These are phyloP conservation scores for Globisporangium carolinianum DNA, from an alignment of 352 stramenopile species.

Conservation along the genomic window DNA sequence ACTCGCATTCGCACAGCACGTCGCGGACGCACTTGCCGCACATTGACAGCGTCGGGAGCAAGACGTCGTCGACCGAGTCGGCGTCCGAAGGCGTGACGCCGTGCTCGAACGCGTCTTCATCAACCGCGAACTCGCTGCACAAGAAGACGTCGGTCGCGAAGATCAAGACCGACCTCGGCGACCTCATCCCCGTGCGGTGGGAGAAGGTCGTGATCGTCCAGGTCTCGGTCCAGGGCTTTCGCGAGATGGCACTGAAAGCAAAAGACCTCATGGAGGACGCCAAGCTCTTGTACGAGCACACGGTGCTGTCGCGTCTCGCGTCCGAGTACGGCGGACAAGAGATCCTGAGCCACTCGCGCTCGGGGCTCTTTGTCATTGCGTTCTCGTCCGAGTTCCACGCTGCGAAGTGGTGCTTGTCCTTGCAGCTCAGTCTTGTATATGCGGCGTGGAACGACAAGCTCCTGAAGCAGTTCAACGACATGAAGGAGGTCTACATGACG, in stretches of 20 bases:
- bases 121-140: conserved; percentile 11
- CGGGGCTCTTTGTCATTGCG: conserved; percentile 76
- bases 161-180: conserved; percentile 78
- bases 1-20: background rate
- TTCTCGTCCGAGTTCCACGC: conserved; percentile 84
- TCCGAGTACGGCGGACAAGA: conserved; percentile 82
- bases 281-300: conserved; percentile 83
- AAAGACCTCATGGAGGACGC: conserved; percentile 86
- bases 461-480: conserved; percentile 77
- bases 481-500: conserved; percentile 63
- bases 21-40: conserved; percentile 13
- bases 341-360: conserved; percentile 66
- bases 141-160: conserved; percentile 56
- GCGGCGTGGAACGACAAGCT: conserved; percentile 84
- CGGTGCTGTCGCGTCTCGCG: conserved; percentile 70
- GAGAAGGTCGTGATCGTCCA: conserved; percentile 83
- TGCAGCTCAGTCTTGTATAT: conserved; percentile 82
- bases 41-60: conserved; percentile 14
- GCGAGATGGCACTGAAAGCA: conserved; percentile 61
- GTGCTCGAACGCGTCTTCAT: background rate
- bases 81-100: conserved; percentile 6
- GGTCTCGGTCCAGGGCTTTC: conserved; percentile 78
- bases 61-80: conserved; percentile 16
- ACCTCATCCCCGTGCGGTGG: conserved; percentile 65
- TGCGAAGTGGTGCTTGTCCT: conserved; percentile 80